Conservation (phyloP, 176 grass and related monocot genomes). For the Carex cristatella region DNA sequence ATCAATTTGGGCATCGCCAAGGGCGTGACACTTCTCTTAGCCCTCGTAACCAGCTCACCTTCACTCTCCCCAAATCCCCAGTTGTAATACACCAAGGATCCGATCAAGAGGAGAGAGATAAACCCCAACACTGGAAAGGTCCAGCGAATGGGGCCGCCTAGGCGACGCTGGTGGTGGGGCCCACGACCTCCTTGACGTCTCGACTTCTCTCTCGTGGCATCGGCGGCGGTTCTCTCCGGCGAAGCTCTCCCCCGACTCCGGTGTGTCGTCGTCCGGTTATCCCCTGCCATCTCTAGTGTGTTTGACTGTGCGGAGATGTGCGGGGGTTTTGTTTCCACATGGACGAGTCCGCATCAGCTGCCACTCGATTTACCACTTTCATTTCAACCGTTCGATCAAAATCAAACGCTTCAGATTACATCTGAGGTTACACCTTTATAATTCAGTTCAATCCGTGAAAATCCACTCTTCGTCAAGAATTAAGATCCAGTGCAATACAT, state of each 20-base stretch:
- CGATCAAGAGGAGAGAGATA: background rate
- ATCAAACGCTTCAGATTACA: background rate
- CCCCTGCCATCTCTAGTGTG: background rate
- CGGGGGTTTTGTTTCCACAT: background rate
- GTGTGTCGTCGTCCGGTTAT: constrained; percentile 14
- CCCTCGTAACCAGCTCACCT: background rate
- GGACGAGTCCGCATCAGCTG: background rate
- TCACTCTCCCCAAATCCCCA: background rate
- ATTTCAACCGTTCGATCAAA: background rate
- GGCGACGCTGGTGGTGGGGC: background rate
- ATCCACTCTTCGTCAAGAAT: no score
- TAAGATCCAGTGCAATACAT: no score
- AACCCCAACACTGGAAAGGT: constrained; percentile 1
- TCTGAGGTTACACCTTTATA: background rate
- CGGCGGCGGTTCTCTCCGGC: background rate
- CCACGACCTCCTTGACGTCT: background rate
- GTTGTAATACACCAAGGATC: constrained; percentile 15
- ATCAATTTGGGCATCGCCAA: constrained; percentile 68
- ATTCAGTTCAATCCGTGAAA: no score
- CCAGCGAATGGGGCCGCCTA: background rate
- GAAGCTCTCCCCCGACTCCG: background rate
- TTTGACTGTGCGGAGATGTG: background rate
- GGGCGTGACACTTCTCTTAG: constrained; percentile 67
- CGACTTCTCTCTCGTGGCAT: background rate
- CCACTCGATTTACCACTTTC: background rate